phyloP scores from a whole-genome alignment of 2,329 filamentous ascomycete genomes.

The Xylaria sp. region DNA sequence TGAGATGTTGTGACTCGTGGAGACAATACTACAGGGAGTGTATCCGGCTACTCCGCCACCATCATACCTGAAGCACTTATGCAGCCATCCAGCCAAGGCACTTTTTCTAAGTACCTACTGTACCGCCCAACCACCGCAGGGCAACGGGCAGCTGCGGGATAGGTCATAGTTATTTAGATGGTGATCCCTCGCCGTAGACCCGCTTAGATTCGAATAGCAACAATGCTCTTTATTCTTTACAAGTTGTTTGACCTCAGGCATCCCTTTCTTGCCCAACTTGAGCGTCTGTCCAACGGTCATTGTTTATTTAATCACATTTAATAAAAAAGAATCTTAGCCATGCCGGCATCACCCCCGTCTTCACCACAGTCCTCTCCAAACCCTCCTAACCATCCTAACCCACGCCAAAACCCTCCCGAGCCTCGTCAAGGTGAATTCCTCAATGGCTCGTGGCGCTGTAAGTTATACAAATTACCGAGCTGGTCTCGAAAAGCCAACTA shows the following conservation, averaged over 20 bases:
- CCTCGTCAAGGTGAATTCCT: constrained; percentile 47
- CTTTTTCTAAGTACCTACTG: background rate
- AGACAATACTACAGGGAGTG: constrained; percentile 4
- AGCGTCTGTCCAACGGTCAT: background rate
- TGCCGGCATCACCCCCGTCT: constrained; percentile 28
- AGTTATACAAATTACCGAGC: constrained; percentile 22
- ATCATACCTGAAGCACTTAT: background rate
- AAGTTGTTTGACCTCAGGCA: background rate
- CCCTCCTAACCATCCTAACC: constrained; percentile 13
- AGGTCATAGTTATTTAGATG: background rate
- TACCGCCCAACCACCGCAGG: constrained; percentile 14
- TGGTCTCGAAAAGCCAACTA: background rate
- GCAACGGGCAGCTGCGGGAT: background rate
- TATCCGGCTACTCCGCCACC: constrained; percentile 27
- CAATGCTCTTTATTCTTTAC: background rate
- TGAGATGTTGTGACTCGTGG: background rate
- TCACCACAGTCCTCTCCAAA: constrained; percentile 12
- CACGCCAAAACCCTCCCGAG: background rate
- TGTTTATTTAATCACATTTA: background rate
- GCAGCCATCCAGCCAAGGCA: constrained; percentile 27
- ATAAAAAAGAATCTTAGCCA: background rate
- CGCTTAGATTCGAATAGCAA: background rate
- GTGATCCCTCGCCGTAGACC: background rate
- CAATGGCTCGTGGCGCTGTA: constrained; percentile 56
- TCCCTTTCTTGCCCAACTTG: background rate